Base-by-base conservation (phyloP, 495 filamentous ascomycete species). In the Pseudotulostoma volvatum region DNA sequence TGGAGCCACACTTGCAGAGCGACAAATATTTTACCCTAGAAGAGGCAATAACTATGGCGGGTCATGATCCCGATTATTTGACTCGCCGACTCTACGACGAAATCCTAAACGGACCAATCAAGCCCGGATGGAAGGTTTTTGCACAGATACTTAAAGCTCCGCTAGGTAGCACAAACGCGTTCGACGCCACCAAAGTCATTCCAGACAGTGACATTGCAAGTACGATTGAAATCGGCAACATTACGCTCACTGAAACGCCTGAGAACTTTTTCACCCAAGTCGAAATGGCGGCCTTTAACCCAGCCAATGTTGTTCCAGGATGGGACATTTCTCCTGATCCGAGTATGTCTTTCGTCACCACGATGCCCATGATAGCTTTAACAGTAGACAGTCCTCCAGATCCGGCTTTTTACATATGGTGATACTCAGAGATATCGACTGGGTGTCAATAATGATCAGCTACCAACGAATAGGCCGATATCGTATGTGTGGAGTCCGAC, bases 371-470 rank as follows among this genome's bases (percentile, higher is more conserved):
- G 2, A 7, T 40, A 34, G 34, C 7, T 36, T n/a, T n/a, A n/a
- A n/a, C 13, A 32, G 30, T 9, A 33, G 11, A 7, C 50, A 56
- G 61, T 84, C 36, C 66, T 83, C 1, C 79, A 83, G 54, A 75
- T 71, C 33, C 64, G 78, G 16, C 63, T 79, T 54, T 80, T 82
- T 51, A 65, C 73, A 36, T 83, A 82, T 49, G 72, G 71, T 1
- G 79, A 83, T 39, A 71, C 79, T 0, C 67, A 71, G 18, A 67
- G 74, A 34, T 72, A 82, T 52, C 67, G 79, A 1, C 66, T 82
- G n/a, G 79, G 79, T 2, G 67, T 66, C 18, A 81, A 81, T 51
- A 74, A 74, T 40, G 67, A 77, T 36, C 68, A 72, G 39, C 63
- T 79, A 3, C 72, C 63, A 3, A 46, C 46, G 19, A 64, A 62